phyloP scores from a whole-genome alignment of 306 rosid genomes.

The Mucuna pruriens region DNA sequence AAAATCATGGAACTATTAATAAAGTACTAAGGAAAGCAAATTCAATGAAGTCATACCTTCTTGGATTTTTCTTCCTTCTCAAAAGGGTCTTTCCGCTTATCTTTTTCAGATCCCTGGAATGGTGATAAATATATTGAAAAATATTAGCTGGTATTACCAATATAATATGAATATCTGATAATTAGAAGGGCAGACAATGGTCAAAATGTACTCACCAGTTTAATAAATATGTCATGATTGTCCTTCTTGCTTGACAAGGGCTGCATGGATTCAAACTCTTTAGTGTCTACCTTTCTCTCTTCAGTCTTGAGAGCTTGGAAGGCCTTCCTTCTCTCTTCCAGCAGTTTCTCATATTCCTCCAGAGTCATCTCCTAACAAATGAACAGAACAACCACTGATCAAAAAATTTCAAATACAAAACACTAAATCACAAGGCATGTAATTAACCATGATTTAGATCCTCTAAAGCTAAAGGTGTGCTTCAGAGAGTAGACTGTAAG shows the following conservation, averaged over 20 bases:
- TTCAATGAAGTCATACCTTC: slow-evolving; percentile 57
- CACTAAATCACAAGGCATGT: background rate
- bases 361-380: slow-evolving; percentile 85
- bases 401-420: background rate
- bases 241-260: slow-evolving; percentile 78
- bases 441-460: background rate
- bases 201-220: slow-evolving; percentile 59
- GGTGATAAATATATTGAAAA: background rate
- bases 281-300: slow-evolving; percentile 78
- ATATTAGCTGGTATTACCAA: background rate
- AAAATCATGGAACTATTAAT: background rate
- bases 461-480: background rate
- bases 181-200: background rate
- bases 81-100: slow-evolving; percentile 77
- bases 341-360: slow-evolving; percentile 86
- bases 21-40: background rate
- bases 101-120: slow-evolving; percentile 86
- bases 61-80: slow-evolving; percentile 92
- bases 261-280: slow-evolving; percentile 82
- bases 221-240: slow-evolving; percentile 76
- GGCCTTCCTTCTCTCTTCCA: slow-evolving; percentile 89
- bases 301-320: slow-evolving; percentile 67
- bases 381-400: background rate
- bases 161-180: background rate
- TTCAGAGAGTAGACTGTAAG: background rate